Percentiles rank a stretch among this genome's conserved stretches.
Evolutionary conservation across 306 rosid species (phyloP).

Genomic region (Hippophae rhamnoides): DNA sequence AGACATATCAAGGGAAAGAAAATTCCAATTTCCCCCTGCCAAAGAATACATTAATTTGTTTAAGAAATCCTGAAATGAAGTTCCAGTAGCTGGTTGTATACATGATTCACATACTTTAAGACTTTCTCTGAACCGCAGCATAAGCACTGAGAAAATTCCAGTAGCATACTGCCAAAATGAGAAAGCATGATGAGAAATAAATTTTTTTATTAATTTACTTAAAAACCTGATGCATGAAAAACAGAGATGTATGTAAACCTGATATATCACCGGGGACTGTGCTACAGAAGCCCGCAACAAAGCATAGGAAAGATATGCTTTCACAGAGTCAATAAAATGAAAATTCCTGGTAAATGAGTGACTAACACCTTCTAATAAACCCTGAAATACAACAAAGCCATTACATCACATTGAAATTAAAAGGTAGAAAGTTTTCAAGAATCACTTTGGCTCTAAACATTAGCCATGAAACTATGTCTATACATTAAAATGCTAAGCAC

Average conservation of each 20-base stretch:
- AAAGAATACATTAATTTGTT: not conserved
- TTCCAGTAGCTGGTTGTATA: conserved; percentile 13
- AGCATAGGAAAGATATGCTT: conserved; percentile 97
- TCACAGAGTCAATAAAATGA: conserved; percentile 97
- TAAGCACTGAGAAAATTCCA: conserved; percentile 85
- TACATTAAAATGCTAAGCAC: not conserved
- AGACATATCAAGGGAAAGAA: conserved; percentile 92
- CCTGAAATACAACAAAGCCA: conserved; percentile 39
- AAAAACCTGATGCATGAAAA: conserved; percentile 14
- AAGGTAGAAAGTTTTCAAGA: too few species aligned
- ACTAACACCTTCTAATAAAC: conserved; percentile 94
- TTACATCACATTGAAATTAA: too few species aligned
- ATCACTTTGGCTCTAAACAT: not conserved
- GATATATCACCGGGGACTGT: conserved; percentile 86
- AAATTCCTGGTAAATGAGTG: conserved; percentile 87
- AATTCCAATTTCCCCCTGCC: conserved; percentile 97
- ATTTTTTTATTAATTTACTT: conserved; percentile 10
- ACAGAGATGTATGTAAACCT: conserved; percentile 41
- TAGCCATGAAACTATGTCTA: not conserved
- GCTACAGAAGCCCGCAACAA: conserved; percentile 92
- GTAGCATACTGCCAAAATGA: conserved; percentile 76
- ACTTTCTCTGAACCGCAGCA: conserved; percentile 95
- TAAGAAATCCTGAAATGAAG: too few species aligned
- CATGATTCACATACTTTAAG: conserved; percentile 67
- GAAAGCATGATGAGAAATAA: conserved; percentile 19